These are phyloP conservation scores for Lentinula aciculospora DNA, from an alignment of 768 basidiomycete species.

Conservation along the genomic window DNA sequence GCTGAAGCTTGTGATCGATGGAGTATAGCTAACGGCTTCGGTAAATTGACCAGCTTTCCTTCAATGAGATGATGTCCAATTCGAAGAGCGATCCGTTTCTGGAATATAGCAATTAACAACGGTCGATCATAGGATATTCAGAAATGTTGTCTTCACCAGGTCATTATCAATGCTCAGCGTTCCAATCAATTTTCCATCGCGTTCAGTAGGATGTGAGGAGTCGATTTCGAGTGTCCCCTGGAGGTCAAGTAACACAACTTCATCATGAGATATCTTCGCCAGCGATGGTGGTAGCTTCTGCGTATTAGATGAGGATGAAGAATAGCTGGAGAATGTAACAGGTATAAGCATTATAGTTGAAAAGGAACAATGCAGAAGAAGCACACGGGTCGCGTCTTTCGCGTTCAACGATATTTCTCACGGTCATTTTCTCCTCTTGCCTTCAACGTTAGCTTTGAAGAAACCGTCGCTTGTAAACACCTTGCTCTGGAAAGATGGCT, in stretches of 20 bases:
- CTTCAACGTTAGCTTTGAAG: too few species aligned
- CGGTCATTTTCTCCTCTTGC: too few species aligned
- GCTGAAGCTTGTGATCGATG: slow-evolving; percentile 29
- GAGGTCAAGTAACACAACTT: slow-evolving; percentile 80
- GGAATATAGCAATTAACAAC: neutral
- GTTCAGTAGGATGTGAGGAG: slow-evolving; percentile 39
- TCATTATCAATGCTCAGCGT: slow-evolving; percentile 58
- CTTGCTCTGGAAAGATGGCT: slow-evolving; percentile 7
- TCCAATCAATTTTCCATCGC: slow-evolving; percentile 74
- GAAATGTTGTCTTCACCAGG: slow-evolving; percentile 36
- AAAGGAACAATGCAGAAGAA: neutral
- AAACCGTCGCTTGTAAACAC: too few species aligned
- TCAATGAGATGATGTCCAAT: slow-evolving; percentile 92
- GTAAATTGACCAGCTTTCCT: slow-evolving; percentile 69
- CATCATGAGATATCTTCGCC: slow-evolving; percentile 70
- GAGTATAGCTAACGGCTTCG: slow-evolving; percentile 81
- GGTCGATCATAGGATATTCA: too few species aligned
- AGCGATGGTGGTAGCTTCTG: slow-evolving; percentile 57
- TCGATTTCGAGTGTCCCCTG: slow-evolving; percentile 81
- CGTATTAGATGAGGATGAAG: slow-evolving; percentile 26
- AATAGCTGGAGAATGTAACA: slow-evolving; percentile 34
- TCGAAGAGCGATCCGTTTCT: slow-evolving; percentile 74
- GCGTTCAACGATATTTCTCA: too few species aligned
- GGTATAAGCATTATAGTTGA: slow-evolving; percentile 49
- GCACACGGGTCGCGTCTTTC: too few species aligned